These are phyloP conservation scores for Lactifluus echinatus DNA, from an alignment of 768 basidiomycete species.

Conservation along the genomic window DNA sequence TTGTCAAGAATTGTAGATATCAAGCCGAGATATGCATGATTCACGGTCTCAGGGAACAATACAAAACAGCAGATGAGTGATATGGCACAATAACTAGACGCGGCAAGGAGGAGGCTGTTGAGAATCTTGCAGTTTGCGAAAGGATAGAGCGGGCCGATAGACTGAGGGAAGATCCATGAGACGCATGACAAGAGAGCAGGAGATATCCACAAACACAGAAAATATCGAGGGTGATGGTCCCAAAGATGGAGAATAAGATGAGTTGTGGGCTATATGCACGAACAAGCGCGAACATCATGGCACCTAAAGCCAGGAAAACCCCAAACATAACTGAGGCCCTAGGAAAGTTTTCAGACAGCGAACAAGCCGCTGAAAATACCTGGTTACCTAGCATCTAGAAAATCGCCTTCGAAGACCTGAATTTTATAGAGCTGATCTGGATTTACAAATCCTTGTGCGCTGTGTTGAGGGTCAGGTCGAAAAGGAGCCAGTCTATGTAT, in stretches of 20 bases:
- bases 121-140: slow-evolving; percentile 36
- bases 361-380: background rate
- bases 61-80: slow-evolving; percentile 35
- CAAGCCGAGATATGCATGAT: slow-evolving; percentile 32
- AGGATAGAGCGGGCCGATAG: slow-evolving; percentile 44
- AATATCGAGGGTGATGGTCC: slow-evolving; percentile 39
- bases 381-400: slow-evolving; percentile 36
- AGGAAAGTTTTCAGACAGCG: background rate
- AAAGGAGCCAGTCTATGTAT: too few species aligned
- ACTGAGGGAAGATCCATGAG: slow-evolving; percentile 23
- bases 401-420: slow-evolving; percentile 41
- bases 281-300: slow-evolving; percentile 36
- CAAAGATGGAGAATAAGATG: slow-evolving; percentile 38
- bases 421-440: slow-evolving; percentile 31
- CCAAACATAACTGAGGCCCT: slow-evolving; percentile 41
- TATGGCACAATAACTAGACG: slow-evolving; percentile 40
- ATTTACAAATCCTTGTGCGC: slow-evolving; percentile 30
- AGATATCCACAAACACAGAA: slow-evolving; percentile 29
- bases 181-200: background rate
- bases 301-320: slow-evolving; percentile 38
- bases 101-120: slow-evolving; percentile 36
- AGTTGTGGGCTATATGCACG: slow-evolving; percentile 41
- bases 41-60: slow-evolving; percentile 47
- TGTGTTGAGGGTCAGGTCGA: slow-evolving; percentile 6
- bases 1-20: slow-evolving; percentile 27